Conservation (phyloP, 2,329 filamentous ascomycete species). For the Fusarium mundagurra region DNA sequence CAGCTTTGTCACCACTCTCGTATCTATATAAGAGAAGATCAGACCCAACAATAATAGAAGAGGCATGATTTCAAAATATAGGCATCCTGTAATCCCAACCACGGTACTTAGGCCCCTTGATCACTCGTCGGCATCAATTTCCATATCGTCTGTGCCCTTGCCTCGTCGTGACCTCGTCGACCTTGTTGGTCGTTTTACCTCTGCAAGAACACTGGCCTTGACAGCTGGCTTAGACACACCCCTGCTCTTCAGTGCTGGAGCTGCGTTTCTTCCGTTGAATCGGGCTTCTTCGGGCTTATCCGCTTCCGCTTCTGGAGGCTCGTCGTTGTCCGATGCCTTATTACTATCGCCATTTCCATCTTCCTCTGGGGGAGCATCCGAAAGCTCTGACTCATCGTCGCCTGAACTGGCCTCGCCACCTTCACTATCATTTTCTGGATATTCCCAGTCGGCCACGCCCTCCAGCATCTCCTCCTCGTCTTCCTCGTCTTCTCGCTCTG, state of each 20-base stretch:
- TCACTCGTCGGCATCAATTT: conserved; percentile 48
- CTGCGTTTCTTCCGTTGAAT: conserved; percentile 40
- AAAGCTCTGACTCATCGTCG: conserved; percentile 37
- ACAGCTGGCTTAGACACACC: conserved; percentile 33
- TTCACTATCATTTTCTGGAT: conserved; percentile 47
- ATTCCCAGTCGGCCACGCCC: conserved; percentile 69
- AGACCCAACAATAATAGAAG: conserved; percentile 15
- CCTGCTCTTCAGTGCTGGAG: conserved; percentile 36
- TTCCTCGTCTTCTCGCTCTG: conserved; percentile 65
- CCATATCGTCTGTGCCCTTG: conserved; percentile 48
- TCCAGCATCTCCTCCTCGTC: conserved; percentile 71
- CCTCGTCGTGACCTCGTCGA: conserved; percentile 42
- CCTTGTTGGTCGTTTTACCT: conserved; percentile 36
- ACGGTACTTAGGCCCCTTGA: background rate
- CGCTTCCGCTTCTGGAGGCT: conserved; percentile 25
- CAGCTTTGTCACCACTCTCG: conserved; percentile 10
- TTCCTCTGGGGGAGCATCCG: conserved; percentile 32
- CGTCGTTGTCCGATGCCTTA: conserved; percentile 24
- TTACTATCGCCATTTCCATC: conserved; percentile 16
- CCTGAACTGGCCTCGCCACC: conserved; percentile 32
- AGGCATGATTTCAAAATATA: conserved; percentile 23
- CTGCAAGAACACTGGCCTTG: conserved; percentile 41
- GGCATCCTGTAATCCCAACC: conserved; percentile 21
- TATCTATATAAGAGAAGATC: conserved; percentile 32
- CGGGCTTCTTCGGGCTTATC: conserved; percentile 35